phyloP scores from a whole-genome alignment of 768 basidiomycete species.

The Termitomyces sp. region DNA sequence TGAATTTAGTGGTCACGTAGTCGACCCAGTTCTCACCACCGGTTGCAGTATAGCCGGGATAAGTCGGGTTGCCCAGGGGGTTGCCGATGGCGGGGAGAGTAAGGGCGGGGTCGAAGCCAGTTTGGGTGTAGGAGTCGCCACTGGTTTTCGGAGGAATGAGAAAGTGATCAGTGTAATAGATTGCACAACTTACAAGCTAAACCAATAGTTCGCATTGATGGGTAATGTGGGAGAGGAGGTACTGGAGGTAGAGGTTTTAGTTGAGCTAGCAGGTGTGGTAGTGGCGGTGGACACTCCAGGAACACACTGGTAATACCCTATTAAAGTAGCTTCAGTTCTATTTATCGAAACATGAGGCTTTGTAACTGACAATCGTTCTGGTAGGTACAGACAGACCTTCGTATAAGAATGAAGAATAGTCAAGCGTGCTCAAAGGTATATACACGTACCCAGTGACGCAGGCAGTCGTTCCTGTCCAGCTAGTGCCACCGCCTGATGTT shows the following conservation, averaged over 20 bases:
- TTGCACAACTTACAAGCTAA: constrained; percentile 44
- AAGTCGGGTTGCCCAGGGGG: constrained; percentile 52
- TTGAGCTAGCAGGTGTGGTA: constrained; percentile 5
- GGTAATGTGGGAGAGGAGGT: constrained; percentile 14
- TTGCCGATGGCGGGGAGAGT: constrained; percentile 43
- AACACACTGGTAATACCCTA: constrained; percentile 41
- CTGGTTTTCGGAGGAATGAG: constrained; percentile 22
- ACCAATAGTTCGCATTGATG: constrained; percentile 45
- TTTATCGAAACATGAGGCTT: neutral
- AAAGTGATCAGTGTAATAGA: neutral
- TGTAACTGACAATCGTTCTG: constrained; percentile 26
- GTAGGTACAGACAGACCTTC: constrained; percentile 21
- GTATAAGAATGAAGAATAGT: neutral
- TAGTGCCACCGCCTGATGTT: constrained; percentile 21
- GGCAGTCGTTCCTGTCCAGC: constrained; percentile 40
- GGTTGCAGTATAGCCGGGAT: constrained; percentile 51
- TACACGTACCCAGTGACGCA: constrained; percentile 36
- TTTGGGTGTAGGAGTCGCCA: constrained; percentile 60
- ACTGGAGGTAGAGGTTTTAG: constrained; percentile 8
- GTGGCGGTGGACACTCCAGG: constrained; percentile 16
- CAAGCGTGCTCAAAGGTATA: neutral
- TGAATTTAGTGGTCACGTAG: constrained; percentile 47
- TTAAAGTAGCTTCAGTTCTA: neutral
- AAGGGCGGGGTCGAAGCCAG: constrained; percentile 41
- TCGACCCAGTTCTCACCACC: constrained; percentile 64